Evolutionary conservation across 805 yeast genomes (phyloP), one percentile per base, ranked within the genome.

Genomic region (Candida ulmi): DNA sequence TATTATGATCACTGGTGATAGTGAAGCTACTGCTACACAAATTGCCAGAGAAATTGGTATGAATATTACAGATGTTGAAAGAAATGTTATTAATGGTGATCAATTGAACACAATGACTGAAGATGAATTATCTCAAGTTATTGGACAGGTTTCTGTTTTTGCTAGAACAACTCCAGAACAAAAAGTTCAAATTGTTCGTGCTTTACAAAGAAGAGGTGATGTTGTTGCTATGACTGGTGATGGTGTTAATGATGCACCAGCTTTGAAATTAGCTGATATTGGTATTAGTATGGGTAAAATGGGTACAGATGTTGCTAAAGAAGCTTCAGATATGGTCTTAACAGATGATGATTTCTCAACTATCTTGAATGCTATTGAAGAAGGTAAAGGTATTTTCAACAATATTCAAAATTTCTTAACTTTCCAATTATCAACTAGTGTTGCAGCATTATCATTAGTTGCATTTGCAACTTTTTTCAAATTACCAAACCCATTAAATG

Each of bases 201-300:
- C 96, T 0, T 70, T 90, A 47, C 95, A 90, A 60, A 75, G 77
- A 59, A 76, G 95, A 58, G 96, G 96, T 37, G 95, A 91, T 60
- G 80, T 91, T 46, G 98, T 91, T 38, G 99, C 97, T 18, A 90
- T 91, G 96, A 90, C 98, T n/a, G 99, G 99, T 51, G 98, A 90
- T 64, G 98, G 98, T 65, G 96, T 91, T 12, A 90, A 90, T 61
- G 98, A 90, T 69, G 98, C 98, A 0, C 98, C 98, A n/a, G 97
- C 98, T 5, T 72, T 91, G 52, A 90, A 91, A 59, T 71, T 90
- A 51, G 97, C 98, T 3, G 96, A 90, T 64, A 90, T 90, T 51
- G 98, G 98, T 55, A 87, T 91, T 51, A 82, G 95, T 12, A 88
- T 90, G 93, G 93, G 88, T 44, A 78, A 77, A 51, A 82, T 84